A percentile compares a stretch with the other conserved stretches of the same genome.
phyloP scores from a whole-genome alignment of 495 filamentous ascomycete genomes.

The Mytilinidion resinicola region DNA sequence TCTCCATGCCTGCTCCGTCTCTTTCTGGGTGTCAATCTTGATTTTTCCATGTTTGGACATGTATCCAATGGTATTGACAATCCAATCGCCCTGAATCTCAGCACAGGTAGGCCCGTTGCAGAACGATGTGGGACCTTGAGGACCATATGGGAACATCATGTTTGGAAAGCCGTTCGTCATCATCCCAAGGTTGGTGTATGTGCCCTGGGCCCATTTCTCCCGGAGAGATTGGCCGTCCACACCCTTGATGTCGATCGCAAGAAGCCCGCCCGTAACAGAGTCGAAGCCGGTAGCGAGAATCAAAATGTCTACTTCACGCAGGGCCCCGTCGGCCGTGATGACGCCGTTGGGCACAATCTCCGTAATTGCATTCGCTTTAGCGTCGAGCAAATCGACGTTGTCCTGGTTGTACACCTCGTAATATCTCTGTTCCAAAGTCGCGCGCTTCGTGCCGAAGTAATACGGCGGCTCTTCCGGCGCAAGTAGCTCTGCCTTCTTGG shows the following conservation, averaged over 20 bases:
- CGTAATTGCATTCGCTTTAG: slow-evolving; percentile 28
- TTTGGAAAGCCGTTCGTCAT: slow-evolving; percentile 33
- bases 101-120: slow-evolving; percentile 18
- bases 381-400: slow-evolving; percentile 36
- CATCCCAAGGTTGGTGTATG: slow-evolving; percentile 31
- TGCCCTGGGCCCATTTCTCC: slow-evolving; percentile 29
- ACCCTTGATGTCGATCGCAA: slow-evolving; percentile 32
- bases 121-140: slow-evolving; percentile 29
- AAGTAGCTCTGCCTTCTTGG: slow-evolving; percentile 29
- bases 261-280: slow-evolving; percentile 34
- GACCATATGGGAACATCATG: slow-evolving; percentile 37
- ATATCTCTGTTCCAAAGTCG: slow-evolving; percentile 34
- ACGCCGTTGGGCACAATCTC: slow-evolving; percentile 24
- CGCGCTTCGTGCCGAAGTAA: slow-evolving; percentile 30
- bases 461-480: slow-evolving; percentile 31
- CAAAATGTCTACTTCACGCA: slow-evolving; percentile 12
- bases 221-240: slow-evolving; percentile 23
- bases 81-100: slow-evolving; percentile 15
- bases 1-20: slow-evolving; percentile 12
- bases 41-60: slow-evolving; percentile 7
- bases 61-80: slow-evolving; percentile 3
- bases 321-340: neutral
- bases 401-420: slow-evolving; percentile 37
- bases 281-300: slow-evolving; percentile 38
- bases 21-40: slow-evolving; percentile 8